phyloP scores from a whole-genome alignment of 2,329 filamentous ascomycete genomes.

The Furcasterigmium sp. region DNA sequence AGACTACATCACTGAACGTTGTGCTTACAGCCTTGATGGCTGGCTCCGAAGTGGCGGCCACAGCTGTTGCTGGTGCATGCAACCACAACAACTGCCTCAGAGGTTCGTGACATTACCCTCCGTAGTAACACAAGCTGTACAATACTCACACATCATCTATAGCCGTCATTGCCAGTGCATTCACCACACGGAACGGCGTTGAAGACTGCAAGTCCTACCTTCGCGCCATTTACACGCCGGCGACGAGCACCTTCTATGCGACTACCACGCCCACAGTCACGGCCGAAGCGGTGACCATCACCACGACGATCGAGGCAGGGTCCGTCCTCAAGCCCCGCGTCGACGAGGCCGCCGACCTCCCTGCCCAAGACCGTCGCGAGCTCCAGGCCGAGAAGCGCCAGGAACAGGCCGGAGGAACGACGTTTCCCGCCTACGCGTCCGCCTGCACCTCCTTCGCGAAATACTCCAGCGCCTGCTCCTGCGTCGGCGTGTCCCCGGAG shows the following conservation, averaged over 20 bases:
- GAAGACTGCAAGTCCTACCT: background rate
- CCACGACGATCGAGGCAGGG: background rate
- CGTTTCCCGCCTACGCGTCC: conserved; percentile 15
- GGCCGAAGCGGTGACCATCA: background rate
- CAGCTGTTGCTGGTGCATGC: background rate
- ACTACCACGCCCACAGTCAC: background rate
- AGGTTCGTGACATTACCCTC: background rate
- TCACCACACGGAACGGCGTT: background rate
- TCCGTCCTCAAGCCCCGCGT: background rate
- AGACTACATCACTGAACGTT: background rate
- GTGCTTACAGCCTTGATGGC: background rate
- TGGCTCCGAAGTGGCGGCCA: background rate
- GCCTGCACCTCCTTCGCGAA: conserved; percentile 13
- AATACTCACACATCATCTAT: background rate
- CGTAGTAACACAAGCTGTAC: too few relatives aligned
- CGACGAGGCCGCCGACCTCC: background rate
- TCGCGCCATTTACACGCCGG: background rate
- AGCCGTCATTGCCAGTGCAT: background rate
- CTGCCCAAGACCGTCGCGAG: background rate
- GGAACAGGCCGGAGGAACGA: background rate
- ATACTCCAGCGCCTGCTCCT: conserved; percentile 19
- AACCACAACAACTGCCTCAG: background rate
- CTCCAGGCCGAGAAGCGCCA: background rate
- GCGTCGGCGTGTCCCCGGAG: conserved; percentile 14
- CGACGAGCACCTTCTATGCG: background rate